Evolutionary conservation across 1,284 basidiomycete species (phyloP).

Genomic region (Naganishia sp.): DNA sequence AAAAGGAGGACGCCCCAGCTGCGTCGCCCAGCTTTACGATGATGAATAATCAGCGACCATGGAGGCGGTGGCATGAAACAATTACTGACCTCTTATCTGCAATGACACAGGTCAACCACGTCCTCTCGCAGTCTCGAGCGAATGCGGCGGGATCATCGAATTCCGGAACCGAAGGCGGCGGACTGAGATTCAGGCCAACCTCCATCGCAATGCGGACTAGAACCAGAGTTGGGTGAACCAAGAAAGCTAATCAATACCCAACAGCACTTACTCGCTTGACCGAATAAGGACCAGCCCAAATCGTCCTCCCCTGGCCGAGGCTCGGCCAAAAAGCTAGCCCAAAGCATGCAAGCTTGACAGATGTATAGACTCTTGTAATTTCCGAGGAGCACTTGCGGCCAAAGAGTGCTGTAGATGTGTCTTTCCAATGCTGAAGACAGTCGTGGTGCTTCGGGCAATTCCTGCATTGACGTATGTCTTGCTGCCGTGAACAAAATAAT

Average conservation of each 20-base stretch:
- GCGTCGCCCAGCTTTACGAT: conserved; percentile 26
- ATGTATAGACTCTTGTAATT: conserved; percentile 26
- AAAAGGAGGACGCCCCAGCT: conserved; percentile 22
- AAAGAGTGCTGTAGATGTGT: conserved; percentile 24
- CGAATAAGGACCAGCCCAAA: conserved; percentile 28
- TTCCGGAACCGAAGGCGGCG: not conserved
- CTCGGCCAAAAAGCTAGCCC: conserved; percentile 25
- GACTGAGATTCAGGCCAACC: conserved; percentile 19
- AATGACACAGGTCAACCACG: conserved; percentile 29
- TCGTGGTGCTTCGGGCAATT: not conserved
- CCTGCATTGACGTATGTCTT: conserved; percentile 13
- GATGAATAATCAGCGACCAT: not conserved
- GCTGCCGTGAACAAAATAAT: conserved; percentile 19
- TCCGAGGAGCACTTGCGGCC: conserved; percentile 12
- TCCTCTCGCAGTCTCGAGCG: conserved; percentile 21
- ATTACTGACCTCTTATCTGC: conserved; percentile 21
- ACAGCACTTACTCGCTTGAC: conserved; percentile 19
- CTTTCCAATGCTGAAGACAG: conserved; percentile 13
- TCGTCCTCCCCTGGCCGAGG: conserved; percentile 25
- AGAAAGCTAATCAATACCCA: too few relatives aligned
- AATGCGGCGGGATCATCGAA: not conserved
- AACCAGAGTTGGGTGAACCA: not conserved
- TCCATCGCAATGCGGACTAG: conserved; percentile 29
- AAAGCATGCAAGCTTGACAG: conserved; percentile 27
- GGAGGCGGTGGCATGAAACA: not conserved